Base-by-base conservation (phyloP, 495 filamentous ascomycete genomes). In the Immersiella caudata region DNA sequence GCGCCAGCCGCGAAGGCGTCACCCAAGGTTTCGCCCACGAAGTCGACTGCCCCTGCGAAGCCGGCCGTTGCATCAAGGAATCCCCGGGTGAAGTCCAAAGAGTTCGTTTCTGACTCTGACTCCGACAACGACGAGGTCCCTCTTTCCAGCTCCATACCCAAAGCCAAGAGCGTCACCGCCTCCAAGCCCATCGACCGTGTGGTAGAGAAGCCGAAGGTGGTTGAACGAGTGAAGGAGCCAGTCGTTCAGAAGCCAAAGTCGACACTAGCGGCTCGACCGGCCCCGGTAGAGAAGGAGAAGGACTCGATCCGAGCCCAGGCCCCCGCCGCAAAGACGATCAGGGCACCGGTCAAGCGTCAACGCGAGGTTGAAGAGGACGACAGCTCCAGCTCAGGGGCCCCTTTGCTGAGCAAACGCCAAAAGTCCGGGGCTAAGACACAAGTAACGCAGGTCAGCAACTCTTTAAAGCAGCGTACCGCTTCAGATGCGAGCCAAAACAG, bases 101-200 rank as follows among this genome's bases (percentile, higher is more conserved):
- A 94, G 78, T 90, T 89, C 66, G 86, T 96, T 18, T 80, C 88
- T 55, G 88, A 92, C 67, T 94, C 92, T 0, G 90, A 92, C 70
- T 91, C 91, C 20, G 90, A 91, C 14, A 86, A 88, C 68, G 78
- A 84, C 65, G 75, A 81, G 55, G 74, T 64, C 20, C 70, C 79
- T 0, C 67, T 79, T 9, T 77, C 81, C 26, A 70, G 73, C 16
- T 79, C 77, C 7, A 73, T 78, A 40, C 66, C 75, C 8, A 78
- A 81, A 46, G 68, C 79, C 58, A 78, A 80, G 65, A 68, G 71
- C 55, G 62, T 73, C 0, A 61, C 71, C 11, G 62, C 60, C n/a
- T 72, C 71, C 8, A 81, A 74, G 36, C 50, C 79, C 26, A 68
- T 70, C n/a, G 82, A 82, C 65, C 78, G 73, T 52, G 74, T 77